Conservation (phyloP, 1,139 yeast species). For the Arxiozyma heterogenica region DNA sequence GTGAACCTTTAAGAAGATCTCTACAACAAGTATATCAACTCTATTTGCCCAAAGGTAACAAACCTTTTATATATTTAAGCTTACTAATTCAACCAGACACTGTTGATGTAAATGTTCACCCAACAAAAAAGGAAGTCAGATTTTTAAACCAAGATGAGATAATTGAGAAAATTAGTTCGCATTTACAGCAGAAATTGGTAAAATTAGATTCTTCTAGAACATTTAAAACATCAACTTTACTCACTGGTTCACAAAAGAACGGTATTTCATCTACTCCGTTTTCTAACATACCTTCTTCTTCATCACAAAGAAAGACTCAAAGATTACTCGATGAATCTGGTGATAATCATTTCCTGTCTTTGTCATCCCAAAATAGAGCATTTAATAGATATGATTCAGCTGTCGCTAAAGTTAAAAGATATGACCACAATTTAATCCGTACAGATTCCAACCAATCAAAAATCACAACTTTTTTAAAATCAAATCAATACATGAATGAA, state of each 20-base stretch:
- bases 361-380: neutral
- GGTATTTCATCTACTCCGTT: neutral
- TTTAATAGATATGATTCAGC: neutral
- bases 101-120: conserved; percentile 90
- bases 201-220: conserved; percentile 61
- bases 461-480: conserved; percentile 38
- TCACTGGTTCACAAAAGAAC: conserved; percentile 10
- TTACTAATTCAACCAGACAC: conserved; percentile 56
- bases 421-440: conserved; percentile 61
- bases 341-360: neutral
- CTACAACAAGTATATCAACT: conserved; percentile 52
- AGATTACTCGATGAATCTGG: neutral
- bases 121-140: conserved; percentile 87
- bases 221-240: conserved; percentile 52
- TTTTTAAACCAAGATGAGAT: conserved; percentile 84
- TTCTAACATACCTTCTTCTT: neutral
- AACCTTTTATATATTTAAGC: conserved; percentile 69
- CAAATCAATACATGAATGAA: conserved; percentile 12
- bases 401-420: conserved; percentile 27
- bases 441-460: conserved; percentile 65
- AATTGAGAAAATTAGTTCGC: conserved; percentile 46
- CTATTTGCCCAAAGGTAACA: conserved; percentile 71
- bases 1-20: conserved; percentile 73
- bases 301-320: neutral
- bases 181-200: conserved; percentile 44